Evolutionary conservation across 1,284 basidiomycete species (phyloP), one percentile per base, ranked within the genome.

Genomic region (Trametes versicolor): DNA sequence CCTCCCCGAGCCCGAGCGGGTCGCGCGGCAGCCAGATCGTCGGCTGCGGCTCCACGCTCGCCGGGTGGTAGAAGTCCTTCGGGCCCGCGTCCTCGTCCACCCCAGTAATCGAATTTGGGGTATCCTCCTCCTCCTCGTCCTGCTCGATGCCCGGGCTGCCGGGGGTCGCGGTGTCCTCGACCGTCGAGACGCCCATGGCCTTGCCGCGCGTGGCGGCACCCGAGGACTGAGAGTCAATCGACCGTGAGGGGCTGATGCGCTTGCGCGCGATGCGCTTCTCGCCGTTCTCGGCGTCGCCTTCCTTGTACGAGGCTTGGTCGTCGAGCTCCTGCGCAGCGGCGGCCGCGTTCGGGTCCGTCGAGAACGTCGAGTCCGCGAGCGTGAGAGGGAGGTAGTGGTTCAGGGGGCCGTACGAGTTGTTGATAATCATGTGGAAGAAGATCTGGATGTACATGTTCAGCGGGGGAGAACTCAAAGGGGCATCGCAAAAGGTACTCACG

Each of bases 1-100:
- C 88, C 63, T 82, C 81, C 13, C 80, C 85, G 53, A 95, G 71
- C 29, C 93, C 93, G 4, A 92, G 80, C 50, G 82, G 76, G 72
- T 97, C 94, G 53, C 77, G 75, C 15, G 95, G 93, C 57, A 97
- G 78, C 96, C 96, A 98, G 43, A 98, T 80, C 12, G 87, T 81
- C 63, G 87, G 83, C 77, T 95, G 92, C 49, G 90, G 87, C 57
- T 90, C 85, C 58, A 89, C 88, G 13, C 88, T 82, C 12, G 93
- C 93, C 17, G 94, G 95, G 72, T 95, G 95, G 59, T 91, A 89
- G 79, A 96, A 97, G 48, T 82, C 82, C 66, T 78, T 74, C 39
- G 75, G 76, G 0, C 81, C 74, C 51, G 64, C 71, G 45, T 74
- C 74, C 58, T 72, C 70, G 70, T 73, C 74, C 23, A 73, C 66